Conservation (phyloP, 768 basidiomycete genomes). For the Rhodotorula diobovata region DNA sequence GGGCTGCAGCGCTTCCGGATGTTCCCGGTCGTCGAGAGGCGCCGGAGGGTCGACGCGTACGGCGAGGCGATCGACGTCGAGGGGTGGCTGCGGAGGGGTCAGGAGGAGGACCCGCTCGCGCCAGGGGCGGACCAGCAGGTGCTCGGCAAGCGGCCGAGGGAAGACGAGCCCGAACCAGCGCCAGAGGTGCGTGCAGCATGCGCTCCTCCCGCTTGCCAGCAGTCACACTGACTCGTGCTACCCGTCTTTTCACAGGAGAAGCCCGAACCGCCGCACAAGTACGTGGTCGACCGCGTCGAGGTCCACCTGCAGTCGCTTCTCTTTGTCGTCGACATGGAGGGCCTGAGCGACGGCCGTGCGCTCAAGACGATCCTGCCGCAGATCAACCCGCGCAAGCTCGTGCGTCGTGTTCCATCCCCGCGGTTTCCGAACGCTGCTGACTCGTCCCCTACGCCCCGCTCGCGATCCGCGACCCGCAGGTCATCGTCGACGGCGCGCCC, state of each 20-base stretch:
- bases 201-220: background rate
- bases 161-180: slow-evolving; percentile 45
- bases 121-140: slow-evolving; percentile 53
- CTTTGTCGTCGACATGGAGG: slow-evolving; percentile 92
- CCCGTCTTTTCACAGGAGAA: background rate
- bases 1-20: slow-evolving; percentile 67
- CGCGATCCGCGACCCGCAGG: too few species aligned
- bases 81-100: slow-evolving; percentile 85
- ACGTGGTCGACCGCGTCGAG: slow-evolving; percentile 66
- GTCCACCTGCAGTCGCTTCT: slow-evolving; percentile 79
- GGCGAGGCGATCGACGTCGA: slow-evolving; percentile 93
- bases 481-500: slow-evolving; percentile 74
- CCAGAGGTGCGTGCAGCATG: slow-evolving; percentile 8
- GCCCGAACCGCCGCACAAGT: slow-evolving; percentile 83
- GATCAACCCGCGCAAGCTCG: slow-evolving; percentile 93
- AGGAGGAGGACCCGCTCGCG: slow-evolving; percentile 86
- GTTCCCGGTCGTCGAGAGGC: slow-evolving; percentile 95
- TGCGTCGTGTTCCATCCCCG: slow-evolving; percentile 46
- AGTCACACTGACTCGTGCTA: background rate
- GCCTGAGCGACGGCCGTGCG: slow-evolving; percentile 90
- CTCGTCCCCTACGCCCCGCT: too few species aligned
- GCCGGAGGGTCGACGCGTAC: slow-evolving; percentile 85
- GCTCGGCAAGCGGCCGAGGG: slow-evolving; percentile 60
- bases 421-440: background rate
- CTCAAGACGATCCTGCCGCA: slow-evolving; percentile 95